These are phyloP conservation scores for Apiospora rasikravindrae DNA, from an alignment of 2,329 filamentous ascomycete genomes.

Conservation along the genomic window DNA sequence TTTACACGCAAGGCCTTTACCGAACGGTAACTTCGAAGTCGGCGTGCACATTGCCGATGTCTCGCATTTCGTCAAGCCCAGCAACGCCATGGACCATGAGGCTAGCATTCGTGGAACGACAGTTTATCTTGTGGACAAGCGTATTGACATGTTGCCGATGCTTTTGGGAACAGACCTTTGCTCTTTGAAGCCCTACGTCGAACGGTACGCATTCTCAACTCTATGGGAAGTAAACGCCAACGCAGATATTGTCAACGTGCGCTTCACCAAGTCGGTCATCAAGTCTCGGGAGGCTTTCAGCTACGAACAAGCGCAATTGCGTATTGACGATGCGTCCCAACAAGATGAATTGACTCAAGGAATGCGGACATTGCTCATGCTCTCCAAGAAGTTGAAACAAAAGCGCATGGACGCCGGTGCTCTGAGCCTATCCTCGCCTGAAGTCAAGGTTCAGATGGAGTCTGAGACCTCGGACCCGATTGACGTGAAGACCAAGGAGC, in stretches of 20 bases:
- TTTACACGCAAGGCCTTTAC: slow-evolving; percentile 80
- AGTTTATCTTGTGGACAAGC: slow-evolving; percentile 97
- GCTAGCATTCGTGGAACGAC: slow-evolving; percentile 94
- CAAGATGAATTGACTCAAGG: slow-evolving; percentile 88
- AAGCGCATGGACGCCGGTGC: slow-evolving; percentile 97
- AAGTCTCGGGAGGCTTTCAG: slow-evolving; percentile 95
- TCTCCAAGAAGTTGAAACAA: slow-evolving; percentile 91
- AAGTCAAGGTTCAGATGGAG: slow-evolving; percentile 94
- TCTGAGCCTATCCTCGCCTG: slow-evolving; percentile 93
- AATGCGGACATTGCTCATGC: slow-evolving; percentile 83
- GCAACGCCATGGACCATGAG: slow-evolving; percentile 96
- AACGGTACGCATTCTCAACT: slow-evolving; percentile 85
- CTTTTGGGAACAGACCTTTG: slow-evolving; percentile 95
- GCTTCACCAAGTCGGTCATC: slow-evolving; percentile 98
- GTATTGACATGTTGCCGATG: slow-evolving; percentile 98
- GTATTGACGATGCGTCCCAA: slow-evolving; percentile 88
- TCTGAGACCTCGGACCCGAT: slow-evolving; percentile 95
- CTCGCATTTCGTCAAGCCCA: slow-evolving; percentile 98
- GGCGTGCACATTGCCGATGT: slow-evolving; percentile 99
- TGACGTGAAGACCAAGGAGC: slow-evolving; percentile 93
- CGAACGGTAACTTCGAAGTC: slow-evolving; percentile 94
- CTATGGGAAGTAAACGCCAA: slow-evolving; percentile 87
- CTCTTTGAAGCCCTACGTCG: slow-evolving; percentile 96
- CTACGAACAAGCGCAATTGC: slow-evolving; percentile 93
- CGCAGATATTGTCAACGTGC: slow-evolving; percentile 82